Percentiles rank a stretch among this genome's conserved stretches.
phyloP scores from a whole-genome alignment of 306 rosid species.

The Rubus parviflorus region DNA sequence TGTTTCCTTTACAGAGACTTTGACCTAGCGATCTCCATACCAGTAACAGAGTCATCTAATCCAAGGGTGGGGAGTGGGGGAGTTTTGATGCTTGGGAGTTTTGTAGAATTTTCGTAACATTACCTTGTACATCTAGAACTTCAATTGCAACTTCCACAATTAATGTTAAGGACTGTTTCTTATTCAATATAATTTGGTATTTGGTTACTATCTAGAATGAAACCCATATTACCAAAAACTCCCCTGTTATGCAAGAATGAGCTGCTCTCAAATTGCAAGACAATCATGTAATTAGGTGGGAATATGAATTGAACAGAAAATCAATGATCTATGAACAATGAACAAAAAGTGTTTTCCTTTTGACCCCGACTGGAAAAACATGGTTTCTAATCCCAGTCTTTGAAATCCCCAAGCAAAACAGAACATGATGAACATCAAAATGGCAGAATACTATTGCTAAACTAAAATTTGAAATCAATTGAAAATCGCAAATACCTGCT shows the following conservation, averaged over 20 bases:
- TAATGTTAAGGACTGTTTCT: neutral
- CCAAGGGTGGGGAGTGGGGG: no score
- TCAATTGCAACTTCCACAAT: neutral
- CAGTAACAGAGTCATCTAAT: no score
- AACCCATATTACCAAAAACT: no score
- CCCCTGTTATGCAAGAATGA: neutral
- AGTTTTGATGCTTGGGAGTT: no score
- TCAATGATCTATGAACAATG: neutral
- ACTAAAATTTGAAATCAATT: neutral
- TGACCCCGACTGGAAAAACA: neutral
- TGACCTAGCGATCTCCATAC: neutral
- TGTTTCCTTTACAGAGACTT: conserved; percentile 9
- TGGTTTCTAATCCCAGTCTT: neutral
- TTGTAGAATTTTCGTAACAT: no score
- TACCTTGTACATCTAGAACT: neutral
- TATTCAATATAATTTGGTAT: neutral
- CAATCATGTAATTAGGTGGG: neutral
- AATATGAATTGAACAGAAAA: neutral
- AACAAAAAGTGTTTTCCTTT: neutral
- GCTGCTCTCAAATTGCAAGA: neutral
- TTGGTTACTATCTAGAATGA: neutral
- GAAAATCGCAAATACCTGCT: conserved; percentile 47
- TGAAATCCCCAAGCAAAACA: neutral
- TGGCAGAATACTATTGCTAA: neutral
- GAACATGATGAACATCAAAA: neutral